A percentile compares a stretch with the other conserved stretches of the same genome.
Evolutionary conservation across 1,139 yeast genomes (phyloP).

Genomic region (Ashbya aceris): DNA sequence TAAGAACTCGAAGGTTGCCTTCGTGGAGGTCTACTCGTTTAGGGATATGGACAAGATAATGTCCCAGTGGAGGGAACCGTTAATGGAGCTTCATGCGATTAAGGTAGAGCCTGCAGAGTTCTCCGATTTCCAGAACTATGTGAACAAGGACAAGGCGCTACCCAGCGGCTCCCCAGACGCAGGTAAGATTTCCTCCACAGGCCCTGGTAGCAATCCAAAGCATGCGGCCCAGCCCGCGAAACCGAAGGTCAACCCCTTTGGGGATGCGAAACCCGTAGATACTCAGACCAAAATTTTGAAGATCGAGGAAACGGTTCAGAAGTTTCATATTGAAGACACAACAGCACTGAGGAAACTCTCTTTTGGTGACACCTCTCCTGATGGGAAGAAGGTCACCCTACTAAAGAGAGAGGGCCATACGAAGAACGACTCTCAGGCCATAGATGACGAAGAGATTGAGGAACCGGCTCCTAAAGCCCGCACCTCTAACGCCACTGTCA

Average conservation of each 20-base stretch:
- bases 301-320: slow-evolving; percentile 40
- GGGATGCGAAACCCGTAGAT: slow-evolving; percentile 47
- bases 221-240: neutral
- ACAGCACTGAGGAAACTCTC: slow-evolving; percentile 44
- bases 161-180: slow-evolving; percentile 21
- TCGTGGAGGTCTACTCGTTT: slow-evolving; percentile 44
- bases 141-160: slow-evolving; percentile 18
- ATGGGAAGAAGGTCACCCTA: slow-evolving; percentile 7
- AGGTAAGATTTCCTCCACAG: slow-evolving; percentile 17
- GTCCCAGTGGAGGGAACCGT: slow-evolving; percentile 23
- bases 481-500: neutral
- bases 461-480: neutral
- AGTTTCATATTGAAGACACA: slow-evolving; percentile 40
- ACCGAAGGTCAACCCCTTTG: slow-evolving; percentile 41
- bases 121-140: slow-evolving; percentile 26
- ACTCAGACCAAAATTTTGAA: slow-evolving; percentile 39
- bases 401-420: slow-evolving; percentile 14
- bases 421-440: slow-evolving; percentile 8
- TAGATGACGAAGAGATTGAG: slow-evolving; percentile 5
- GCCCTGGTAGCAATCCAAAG: slow-evolving; percentile 1
- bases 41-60: slow-evolving; percentile 39
- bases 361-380: slow-evolving; percentile 10
- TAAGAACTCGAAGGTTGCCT: slow-evolving; percentile 43
- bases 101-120: slow-evolving; percentile 22
- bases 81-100: slow-evolving; percentile 24